Conservation (phyloP, 108 stramenopile genomes). For the Cyclotella atomus region DNA sequence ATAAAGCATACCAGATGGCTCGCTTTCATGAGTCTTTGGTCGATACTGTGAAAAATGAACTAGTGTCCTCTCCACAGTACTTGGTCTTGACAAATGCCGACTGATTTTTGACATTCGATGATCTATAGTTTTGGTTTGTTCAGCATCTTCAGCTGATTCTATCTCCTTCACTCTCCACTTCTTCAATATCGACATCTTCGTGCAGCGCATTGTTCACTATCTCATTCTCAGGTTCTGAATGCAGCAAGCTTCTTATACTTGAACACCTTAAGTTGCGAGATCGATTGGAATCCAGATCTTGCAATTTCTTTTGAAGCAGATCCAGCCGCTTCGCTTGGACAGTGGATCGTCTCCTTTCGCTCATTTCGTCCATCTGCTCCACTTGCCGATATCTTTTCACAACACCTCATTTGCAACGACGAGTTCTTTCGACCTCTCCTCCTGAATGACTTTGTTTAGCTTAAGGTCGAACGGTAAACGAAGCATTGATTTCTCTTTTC, state of each 20-base stretch:
- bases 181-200: neutral
- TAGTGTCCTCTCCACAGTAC: neutral
- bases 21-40: neutral
- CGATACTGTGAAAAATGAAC: neutral
- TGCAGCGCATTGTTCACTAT: neutral
- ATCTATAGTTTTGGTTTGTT: neutral
- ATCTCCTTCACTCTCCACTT: neutral
- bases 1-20: neutral
- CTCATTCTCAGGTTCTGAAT: neutral
- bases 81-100: neutral
- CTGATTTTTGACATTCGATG: neutral
- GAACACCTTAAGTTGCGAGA: neutral
- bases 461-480: neutral
- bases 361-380: slow-evolving; percentile 14
- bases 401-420: slow-evolving; percentile 41
- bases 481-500: slow-evolving; percentile 16
- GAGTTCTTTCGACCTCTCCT: slow-evolving; percentile 62
- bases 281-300: neutral
- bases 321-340: slow-evolving; percentile 6
- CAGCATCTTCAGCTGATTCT: neutral
- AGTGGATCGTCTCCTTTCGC: neutral
- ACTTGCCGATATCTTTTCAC: slow-evolving; percentile 31
- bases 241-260: neutral
- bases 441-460: slow-evolving; percentile 56
- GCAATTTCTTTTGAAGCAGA: neutral